Percentiles rank a stretch among this genome's conserved stretches.
Conservation (phyloP, 257 asterid genomes). For the Fraxinus pennsylvanica region DNA sequence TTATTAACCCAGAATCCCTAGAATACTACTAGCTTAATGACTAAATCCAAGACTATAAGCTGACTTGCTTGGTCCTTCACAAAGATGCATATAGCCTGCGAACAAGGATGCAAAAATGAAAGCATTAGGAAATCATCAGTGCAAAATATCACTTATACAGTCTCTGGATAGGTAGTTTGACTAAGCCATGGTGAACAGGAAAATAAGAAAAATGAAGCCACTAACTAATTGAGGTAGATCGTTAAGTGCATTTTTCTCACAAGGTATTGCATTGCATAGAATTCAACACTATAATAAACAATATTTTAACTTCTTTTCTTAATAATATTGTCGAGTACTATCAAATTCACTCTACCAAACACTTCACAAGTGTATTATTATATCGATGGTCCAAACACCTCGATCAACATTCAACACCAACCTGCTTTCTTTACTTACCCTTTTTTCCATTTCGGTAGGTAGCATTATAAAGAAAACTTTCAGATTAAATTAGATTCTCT, state of each 20-base stretch:
- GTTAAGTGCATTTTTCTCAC: slow-evolving; percentile 14
- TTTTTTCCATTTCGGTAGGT: slow-evolving; percentile 39
- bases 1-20: slow-evolving; percentile 24
- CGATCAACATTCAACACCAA: slow-evolving; percentile 29
- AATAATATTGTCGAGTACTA: not conserved
- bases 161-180: slow-evolving; percentile 30
- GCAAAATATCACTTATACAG: slow-evolving; percentile 14
- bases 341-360: not conserved
- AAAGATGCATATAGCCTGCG: slow-evolving; percentile 29
- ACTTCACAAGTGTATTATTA: slow-evolving; percentile 8
- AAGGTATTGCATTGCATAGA: not conserved
- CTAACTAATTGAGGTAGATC: slow-evolving; percentile 20
- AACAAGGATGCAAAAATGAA: slow-evolving; percentile 10
- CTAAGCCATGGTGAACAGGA: slow-evolving; percentile 22
- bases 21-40: slow-evolving; percentile 8
- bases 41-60: slow-evolving; percentile 10
- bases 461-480: slow-evolving; percentile 44
- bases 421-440: slow-evolving; percentile 18
- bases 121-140: slow-evolving; percentile 23
- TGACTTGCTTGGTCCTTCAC: slow-evolving; percentile 18
- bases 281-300: not conserved
- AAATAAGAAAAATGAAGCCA: slow-evolving; percentile 19
- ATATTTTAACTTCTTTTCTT: not conserved
- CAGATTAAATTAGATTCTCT: slow-evolving; percentile 48
- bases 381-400: not conserved